Base-by-base conservation (phyloP, 2,329 filamentous ascomycete species). In the Venturia oleaginea region DNA sequence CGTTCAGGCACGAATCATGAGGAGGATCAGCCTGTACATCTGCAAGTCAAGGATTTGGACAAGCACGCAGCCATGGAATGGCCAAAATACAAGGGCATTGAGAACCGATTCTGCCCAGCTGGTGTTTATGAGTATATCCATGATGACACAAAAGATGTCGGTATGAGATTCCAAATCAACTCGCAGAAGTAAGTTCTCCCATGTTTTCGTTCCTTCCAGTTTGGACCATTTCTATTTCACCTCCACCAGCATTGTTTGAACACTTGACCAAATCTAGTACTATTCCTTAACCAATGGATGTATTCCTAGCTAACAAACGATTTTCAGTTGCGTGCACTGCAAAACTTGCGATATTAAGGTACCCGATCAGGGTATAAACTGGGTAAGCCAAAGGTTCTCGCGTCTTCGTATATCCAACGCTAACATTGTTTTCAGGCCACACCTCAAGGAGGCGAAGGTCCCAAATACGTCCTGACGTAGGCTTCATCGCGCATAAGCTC, bases 311-410 rank as follows among this genome's bases (percentile, higher is more conserved):
- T 78, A 72, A 74, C 73, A 61, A 4, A 13, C 10, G 48, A 24
- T 19, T 22, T 27, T 48, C 70, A 96, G 92, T 78, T 99, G 94
- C 76, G 96, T 99, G 68, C 94, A 99, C 78, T 99, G 94, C 83
- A 99, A 99, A 84, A 99, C 94, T 17, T 99, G 94, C 76, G 94
- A 99, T 76, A 99, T 99, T 80, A 99, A 99, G 80, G 93, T 91
- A 19, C 94, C 94, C 8, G 85, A 88, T 67, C 94, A 99, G 79
- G 94, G 97, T 74, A 97, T 99, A 77, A 97, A 96, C 76, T 96
- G 76, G 75, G 69, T 66, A 57, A 51, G 62, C 38, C n/a, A 11
- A 34, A n/a, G 22, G 13, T 22, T 24, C 15, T 32, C 13, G 22
- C 38, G 8, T 42, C 30, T 17, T 37, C 46, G n/a, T 48, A 24